phyloP scores from a whole-genome alignment of 306 rosid species.

The Lathyrus tuberosus region DNA sequence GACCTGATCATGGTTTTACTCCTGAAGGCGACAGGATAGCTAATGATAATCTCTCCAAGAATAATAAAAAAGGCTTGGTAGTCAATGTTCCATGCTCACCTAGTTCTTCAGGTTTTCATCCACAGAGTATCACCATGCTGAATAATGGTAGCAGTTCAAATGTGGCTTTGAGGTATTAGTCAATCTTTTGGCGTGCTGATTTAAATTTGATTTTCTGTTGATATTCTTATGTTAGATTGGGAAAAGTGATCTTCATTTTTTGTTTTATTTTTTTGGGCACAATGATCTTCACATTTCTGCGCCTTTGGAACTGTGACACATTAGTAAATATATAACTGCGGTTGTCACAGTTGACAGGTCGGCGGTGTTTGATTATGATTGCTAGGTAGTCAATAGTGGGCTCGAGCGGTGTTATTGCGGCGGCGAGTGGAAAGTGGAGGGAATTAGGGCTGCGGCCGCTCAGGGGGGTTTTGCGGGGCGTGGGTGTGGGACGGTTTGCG shows the following conservation, averaged over 20 bases:
- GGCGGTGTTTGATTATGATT: no score
- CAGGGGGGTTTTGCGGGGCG: no score
- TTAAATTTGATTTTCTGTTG: slow-evolving; percentile 26
- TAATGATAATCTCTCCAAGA: slow-evolving; percentile 36
- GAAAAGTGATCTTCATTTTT: slow-evolving; percentile 12
- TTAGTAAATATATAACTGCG: not conserved
- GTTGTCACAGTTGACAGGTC: no score
- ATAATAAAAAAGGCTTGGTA: slow-evolving; percentile 38
- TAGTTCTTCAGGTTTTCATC: slow-evolving; percentile 47
- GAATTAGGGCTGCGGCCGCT: no score
- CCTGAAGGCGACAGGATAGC: slow-evolving; percentile 53
- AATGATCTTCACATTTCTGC: slow-evolving; percentile 24
- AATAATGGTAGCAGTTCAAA: slow-evolving; percentile 50
- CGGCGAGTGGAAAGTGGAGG: no score
- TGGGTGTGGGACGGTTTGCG: no score
- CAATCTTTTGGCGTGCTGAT: slow-evolving; percentile 5
- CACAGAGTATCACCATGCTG: slow-evolving; percentile 40
- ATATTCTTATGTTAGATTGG: slow-evolving; percentile 8
- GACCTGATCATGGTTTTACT: slow-evolving; percentile 41
- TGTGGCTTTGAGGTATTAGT: slow-evolving; percentile 63
- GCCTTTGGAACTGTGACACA: slow-evolving; percentile 20
- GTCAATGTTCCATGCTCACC: slow-evolving; percentile 46
- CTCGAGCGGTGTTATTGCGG: no score
- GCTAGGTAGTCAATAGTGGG: no score
- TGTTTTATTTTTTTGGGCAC: not conserved